Conservation (phyloP, 2,329 filamentous ascomycete species). For the Nemania abortiva region DNA sequence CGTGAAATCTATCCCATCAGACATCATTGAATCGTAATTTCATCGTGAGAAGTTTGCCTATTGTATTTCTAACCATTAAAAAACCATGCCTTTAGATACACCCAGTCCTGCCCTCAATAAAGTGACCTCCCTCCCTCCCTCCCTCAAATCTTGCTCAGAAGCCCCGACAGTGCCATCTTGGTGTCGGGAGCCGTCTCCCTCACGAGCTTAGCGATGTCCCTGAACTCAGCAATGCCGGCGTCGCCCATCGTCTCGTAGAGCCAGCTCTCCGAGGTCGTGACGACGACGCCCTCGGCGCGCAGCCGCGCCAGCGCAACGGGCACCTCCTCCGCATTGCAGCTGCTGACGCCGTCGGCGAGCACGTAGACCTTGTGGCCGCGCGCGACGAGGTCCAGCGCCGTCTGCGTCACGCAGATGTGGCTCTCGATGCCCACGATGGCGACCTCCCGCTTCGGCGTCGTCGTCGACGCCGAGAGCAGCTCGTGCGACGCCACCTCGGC, state of each 20-base stretch:
- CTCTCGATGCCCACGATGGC: conserved; percentile 91
- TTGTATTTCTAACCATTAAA: background rate
- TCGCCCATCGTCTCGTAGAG: conserved; percentile 92
- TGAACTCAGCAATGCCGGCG: conserved; percentile 79
- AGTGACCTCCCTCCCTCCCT: too few relatives aligned
- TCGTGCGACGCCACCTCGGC: conserved; percentile 66
- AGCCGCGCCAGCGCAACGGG: conserved; percentile 81
- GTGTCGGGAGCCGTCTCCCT: conserved; percentile 82
- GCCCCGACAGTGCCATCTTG: conserved; percentile 72
- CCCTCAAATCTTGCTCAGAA: conserved; percentile 71
- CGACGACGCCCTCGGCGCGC: conserved; percentile 78
- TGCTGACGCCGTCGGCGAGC: conserved; percentile 89
- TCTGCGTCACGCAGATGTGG: conserved; percentile 96
- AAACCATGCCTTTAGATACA: background rate
- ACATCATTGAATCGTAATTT: background rate
- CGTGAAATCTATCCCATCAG: background rate
- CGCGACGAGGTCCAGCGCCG: conserved; percentile 78
- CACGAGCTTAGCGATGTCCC: conserved; percentile 77
- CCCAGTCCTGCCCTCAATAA: background rate
- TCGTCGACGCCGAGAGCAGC: conserved; percentile 43
- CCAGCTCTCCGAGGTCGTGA: conserved; percentile 90
- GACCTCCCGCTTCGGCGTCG: conserved; percentile 67
- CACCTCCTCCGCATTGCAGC: conserved; percentile 85
- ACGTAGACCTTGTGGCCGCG: conserved; percentile 86
- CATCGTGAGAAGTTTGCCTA: background rate